phyloP scores from a whole-genome alignment of 2,329 filamentous ascomycete species.

The Claviceps digitariae region DNA sequence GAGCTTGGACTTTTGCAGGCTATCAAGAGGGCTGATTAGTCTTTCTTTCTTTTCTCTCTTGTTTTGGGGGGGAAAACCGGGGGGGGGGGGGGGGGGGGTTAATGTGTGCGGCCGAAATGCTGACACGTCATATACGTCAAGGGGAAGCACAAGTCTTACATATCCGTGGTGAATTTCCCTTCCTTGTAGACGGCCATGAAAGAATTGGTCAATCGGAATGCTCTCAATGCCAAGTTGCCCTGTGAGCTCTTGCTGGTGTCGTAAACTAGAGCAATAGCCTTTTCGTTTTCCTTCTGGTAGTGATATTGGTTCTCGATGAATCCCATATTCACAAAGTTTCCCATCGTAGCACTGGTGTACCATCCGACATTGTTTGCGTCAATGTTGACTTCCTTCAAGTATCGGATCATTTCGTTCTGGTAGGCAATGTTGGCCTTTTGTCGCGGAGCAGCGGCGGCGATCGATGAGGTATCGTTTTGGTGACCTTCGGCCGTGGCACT shows the following conservation, averaged over 20 bases:
- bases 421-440: slow-evolving; percentile 82
- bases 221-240: slow-evolving; percentile 76
- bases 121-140: background rate
- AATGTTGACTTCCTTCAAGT: slow-evolving; percentile 92
- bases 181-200: slow-evolving; percentile 94
- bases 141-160: slow-evolving; percentile 37
- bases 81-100: no score
- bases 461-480: slow-evolving; percentile 59
- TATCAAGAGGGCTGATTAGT: slow-evolving; percentile 21
- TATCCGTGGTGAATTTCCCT: slow-evolving; percentile 93
- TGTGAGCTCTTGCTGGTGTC: slow-evolving; percentile 92
- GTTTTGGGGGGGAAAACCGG: no score
- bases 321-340: slow-evolving; percentile 89
- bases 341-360: slow-evolving; percentile 98
- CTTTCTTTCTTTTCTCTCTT: no score
- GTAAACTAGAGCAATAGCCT: slow-evolving; percentile 79
- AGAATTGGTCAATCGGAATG: slow-evolving; percentile 73
- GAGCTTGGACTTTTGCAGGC: slow-evolving; percentile 87
- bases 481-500: slow-evolving; percentile 54
- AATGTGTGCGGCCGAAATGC: background rate
- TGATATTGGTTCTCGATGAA: slow-evolving; percentile 97
- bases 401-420: slow-evolving; percentile 94
- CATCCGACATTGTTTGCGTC: slow-evolving; percentile 96
- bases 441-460: slow-evolving; percentile 78
- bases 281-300: slow-evolving; percentile 92